Percentiles rank a stretch among this genome's conserved stretches.
These are phyloP conservation scores for Stachybotrys chlorohalonatus DNA, from an alignment of 2,329 filamentous ascomycete genomes.

Conservation along the genomic window DNA sequence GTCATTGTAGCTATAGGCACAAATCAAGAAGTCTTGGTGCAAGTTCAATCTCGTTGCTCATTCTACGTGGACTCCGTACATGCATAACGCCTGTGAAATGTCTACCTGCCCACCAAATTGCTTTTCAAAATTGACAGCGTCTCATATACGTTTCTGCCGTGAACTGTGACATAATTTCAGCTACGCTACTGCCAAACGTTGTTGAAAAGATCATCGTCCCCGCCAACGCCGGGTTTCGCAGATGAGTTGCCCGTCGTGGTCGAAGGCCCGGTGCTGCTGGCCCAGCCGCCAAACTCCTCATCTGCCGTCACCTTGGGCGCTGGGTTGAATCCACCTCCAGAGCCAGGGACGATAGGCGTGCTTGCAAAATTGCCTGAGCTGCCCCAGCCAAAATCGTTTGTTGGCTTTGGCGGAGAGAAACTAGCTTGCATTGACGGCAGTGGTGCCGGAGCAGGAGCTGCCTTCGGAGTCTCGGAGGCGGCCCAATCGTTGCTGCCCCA, in stretches of 20 bases:
- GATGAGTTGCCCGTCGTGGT: conserved; percentile 29
- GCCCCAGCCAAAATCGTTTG: conserved; percentile 57
- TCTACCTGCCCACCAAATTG: conserved; percentile 9
- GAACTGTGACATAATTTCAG: conserved; percentile 2
- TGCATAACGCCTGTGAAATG: conserved; percentile 23
- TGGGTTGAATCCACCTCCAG: conserved; percentile 55
- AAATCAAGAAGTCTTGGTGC: neutral
- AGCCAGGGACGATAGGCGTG: conserved; percentile 52
- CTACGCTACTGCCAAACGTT: conserved; percentile 77
- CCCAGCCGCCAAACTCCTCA: conserved; percentile 95
- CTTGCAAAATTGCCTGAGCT: conserved; percentile 36
- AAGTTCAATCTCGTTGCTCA: conserved; percentile 8
- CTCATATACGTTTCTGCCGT: neutral
- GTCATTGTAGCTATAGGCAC: neutral
- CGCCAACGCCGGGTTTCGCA: conserved; percentile 52
- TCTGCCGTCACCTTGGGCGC: conserved; percentile 71
- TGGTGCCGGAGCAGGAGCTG: conserved; percentile 23
- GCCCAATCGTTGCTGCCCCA: conserved; percentile 88
- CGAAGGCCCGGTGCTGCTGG: conserved; percentile 53
- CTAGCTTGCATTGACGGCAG: conserved; percentile 38
- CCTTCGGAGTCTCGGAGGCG: conserved; percentile 30
- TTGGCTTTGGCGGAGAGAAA: conserved; percentile 33
- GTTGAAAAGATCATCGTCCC: conserved; percentile 80
- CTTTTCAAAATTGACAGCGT: neutral
- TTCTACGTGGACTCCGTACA: conserved; percentile 22